These are phyloP conservation scores for Talaromyces atroroseus DNA, from an alignment of 2,329 filamentous ascomycete genomes.

Conservation along the genomic window DNA sequence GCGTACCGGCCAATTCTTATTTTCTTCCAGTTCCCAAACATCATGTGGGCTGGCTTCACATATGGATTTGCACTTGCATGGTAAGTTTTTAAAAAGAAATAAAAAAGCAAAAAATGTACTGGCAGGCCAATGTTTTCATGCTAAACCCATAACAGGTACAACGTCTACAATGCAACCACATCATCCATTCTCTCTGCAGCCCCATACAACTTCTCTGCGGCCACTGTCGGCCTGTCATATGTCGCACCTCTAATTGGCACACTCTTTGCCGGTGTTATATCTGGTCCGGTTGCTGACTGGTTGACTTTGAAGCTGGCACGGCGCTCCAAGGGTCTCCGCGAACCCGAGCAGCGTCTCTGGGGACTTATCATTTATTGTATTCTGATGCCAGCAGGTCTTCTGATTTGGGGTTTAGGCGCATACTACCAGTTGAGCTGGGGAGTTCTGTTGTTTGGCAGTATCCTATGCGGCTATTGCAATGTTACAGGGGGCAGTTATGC, in stretches of 20 bases:
- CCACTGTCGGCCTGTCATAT: slow-evolving; percentile 23
- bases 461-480: slow-evolving; percentile 41
- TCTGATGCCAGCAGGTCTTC: slow-evolving; percentile 11
- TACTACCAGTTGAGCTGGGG: slow-evolving; percentile 46
- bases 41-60: slow-evolving; percentile 23
- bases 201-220: slow-evolving; percentile 26
- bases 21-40: slow-evolving; percentile 26
- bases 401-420: slow-evolving; percentile 42
- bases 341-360: slow-evolving; percentile 23
- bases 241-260: slow-evolving; percentile 22
- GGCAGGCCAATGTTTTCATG: neutral
- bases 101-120: neutral
- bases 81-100: neutral
- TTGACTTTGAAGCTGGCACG: slow-evolving; percentile 20
- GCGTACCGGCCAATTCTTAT: slow-evolving; percentile 19
- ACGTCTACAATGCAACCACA: slow-evolving; percentile 28
- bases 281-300: slow-evolving; percentile 22
- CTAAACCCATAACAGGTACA: slow-evolving; percentile 21
- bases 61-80: slow-evolving; percentile 23
- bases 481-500: slow-evolving; percentile 41
- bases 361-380: slow-evolving; percentile 14
- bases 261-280: slow-evolving; percentile 13
- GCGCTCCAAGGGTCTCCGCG: slow-evolving; percentile 21
- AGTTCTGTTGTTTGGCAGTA: slow-evolving; percentile 46
- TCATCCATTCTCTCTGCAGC: slow-evolving; percentile 22